Evolutionary conservation across 768 basidiomycete species (phyloP).

Genomic region (Podaxis rugospora): DNA sequence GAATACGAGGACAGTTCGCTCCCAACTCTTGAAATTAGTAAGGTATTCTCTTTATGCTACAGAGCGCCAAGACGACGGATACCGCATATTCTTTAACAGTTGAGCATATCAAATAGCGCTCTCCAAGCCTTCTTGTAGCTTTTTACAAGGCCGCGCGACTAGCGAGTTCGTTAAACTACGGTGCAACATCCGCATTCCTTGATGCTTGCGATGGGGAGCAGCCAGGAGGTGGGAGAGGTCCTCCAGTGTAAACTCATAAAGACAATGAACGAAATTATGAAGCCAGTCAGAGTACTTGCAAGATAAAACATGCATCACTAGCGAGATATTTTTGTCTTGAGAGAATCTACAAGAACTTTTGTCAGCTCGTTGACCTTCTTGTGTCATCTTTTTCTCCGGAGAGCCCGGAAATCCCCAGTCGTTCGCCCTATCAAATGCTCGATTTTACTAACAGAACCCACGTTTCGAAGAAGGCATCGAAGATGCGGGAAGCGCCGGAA

Average conservation of each 20-base stretch:
- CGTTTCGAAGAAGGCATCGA: slow-evolving; percentile 50
- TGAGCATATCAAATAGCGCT: not conserved
- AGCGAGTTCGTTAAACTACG: not conserved
- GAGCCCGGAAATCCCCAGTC: not conserved
- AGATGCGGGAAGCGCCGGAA: slow-evolving; percentile 33
- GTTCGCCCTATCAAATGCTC: not conserved
- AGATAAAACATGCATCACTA: slow-evolving; percentile 35
- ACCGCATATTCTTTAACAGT: not conserved
- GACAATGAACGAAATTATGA: not conserved
- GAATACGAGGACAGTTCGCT: too few relatives aligned
- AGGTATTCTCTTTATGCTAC: too few relatives aligned
- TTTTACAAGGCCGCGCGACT: not conserved
- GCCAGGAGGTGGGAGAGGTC: slow-evolving; percentile 5
- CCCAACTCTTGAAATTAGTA: too few relatives aligned
- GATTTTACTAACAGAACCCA: slow-evolving; percentile 18
- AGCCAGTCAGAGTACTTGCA: not conserved
- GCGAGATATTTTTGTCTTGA: slow-evolving; percentile 52
- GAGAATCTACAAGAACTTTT: slow-evolving; percentile 38
- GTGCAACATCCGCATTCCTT: not conserved
- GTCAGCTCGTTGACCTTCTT: slow-evolving; percentile 25
- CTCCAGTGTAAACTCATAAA: slow-evolving; percentile 6
- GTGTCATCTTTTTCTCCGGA: not conserved
- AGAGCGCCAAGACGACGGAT: not conserved
- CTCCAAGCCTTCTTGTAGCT: not conserved
- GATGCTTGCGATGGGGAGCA: not conserved